These are phyloP conservation scores for Coniosporium tulheliwenetii DNA, from an alignment of 2,329 filamentous ascomycete species.

Conservation along the genomic window DNA sequence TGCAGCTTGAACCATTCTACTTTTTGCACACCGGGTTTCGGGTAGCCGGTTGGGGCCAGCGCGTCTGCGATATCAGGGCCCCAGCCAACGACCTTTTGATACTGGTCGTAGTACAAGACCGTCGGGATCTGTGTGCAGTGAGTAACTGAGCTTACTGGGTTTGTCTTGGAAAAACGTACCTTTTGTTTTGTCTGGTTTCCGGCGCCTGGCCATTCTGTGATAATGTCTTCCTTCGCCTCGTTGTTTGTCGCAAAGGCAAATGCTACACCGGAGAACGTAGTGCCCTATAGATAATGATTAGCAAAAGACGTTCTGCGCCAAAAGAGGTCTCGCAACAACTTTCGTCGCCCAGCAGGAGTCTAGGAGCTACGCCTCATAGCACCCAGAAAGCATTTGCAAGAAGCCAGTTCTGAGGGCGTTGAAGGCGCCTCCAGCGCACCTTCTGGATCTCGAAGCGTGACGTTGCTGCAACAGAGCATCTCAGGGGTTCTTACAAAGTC, in stretches of 20 bases:
- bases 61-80: conserved; percentile 96
- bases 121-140: conserved; percentile 63
- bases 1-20: conserved; percentile 99
- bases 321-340: too few relatives aligned
- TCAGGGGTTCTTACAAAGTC: conserved; percentile 60
- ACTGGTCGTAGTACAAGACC: conserved; percentile 98
- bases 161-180: conserved; percentile 33
- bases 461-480: too few relatives aligned
- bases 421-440: too few relatives aligned
- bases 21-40: conserved; percentile 94
- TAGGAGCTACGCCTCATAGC: conserved; percentile 3
- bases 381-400: conserved; percentile 1
- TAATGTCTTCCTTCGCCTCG: conserved; percentile 95
- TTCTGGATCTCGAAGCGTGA: too few relatives aligned
- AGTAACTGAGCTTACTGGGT: conserved; percentile 4
- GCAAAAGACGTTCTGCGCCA: not conserved
- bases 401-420: not conserved
- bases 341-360: too few relatives aligned
- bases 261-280: conserved; percentile 92
- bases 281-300: conserved; percentile 45
- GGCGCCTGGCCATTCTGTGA: conserved; percentile 95
- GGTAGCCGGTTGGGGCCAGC: conserved; percentile 89
- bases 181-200: conserved; percentile 98
- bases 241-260: conserved; percentile 91
- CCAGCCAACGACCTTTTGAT: conserved; percentile 99